Conservation (phyloP, 2,329 filamentous ascomycete species). For the Alternaria angustiovoidea region DNA sequence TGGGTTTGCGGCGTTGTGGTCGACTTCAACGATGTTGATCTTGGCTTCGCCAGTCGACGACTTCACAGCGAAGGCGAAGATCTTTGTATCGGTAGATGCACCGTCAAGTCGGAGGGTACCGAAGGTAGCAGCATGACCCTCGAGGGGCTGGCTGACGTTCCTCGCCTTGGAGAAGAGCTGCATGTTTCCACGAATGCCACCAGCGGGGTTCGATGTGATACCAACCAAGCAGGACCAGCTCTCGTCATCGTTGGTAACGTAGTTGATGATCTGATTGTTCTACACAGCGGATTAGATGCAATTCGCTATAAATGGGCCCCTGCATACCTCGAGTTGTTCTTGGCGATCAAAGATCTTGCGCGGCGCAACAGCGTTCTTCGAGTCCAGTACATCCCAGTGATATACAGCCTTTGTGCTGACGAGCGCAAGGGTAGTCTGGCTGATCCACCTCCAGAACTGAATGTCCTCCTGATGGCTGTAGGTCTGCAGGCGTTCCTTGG, state of each 20-base stretch:
- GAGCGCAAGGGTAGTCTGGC: conserved; percentile 83
- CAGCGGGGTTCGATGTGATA: conserved; percentile 91
- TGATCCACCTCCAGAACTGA: conserved; percentile 99
- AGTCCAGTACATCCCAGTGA: conserved; percentile 97
- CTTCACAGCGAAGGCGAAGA: conserved; percentile 96
- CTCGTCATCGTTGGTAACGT: conserved; percentile 91
- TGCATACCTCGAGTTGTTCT: conserved; percentile 80
- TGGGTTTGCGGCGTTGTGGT: conserved; percentile 88
- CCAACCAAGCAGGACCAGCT: conserved; percentile 99
- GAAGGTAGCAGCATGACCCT: conserved; percentile 95
- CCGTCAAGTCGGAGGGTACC: conserved; percentile 89
- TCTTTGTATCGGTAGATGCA: conserved; percentile 87
- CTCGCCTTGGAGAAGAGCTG: conserved; percentile 96
- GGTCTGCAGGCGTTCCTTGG: conserved; percentile 96
- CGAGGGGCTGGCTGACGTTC: conserved; percentile 96
- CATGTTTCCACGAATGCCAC: conserved; percentile 93
- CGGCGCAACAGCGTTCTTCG: conserved; percentile 74
- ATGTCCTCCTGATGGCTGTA: conserved; percentile 97
- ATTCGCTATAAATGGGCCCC: conserved; percentile 14
- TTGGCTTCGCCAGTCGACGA: conserved; percentile 84
- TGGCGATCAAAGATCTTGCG: conserved; percentile 96
- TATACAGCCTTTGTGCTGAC: conserved; percentile 92
- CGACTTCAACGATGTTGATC: conserved; percentile 96
- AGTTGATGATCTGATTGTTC: conserved; percentile 99
- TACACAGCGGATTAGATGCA: conserved; percentile 48